Percentiles rank a stretch among this genome's conserved stretches.
These are phyloP conservation scores for Penicillium vulpinum DNA, from an alignment of 2,329 filamentous ascomycete genomes.

Conservation along the genomic window DNA sequence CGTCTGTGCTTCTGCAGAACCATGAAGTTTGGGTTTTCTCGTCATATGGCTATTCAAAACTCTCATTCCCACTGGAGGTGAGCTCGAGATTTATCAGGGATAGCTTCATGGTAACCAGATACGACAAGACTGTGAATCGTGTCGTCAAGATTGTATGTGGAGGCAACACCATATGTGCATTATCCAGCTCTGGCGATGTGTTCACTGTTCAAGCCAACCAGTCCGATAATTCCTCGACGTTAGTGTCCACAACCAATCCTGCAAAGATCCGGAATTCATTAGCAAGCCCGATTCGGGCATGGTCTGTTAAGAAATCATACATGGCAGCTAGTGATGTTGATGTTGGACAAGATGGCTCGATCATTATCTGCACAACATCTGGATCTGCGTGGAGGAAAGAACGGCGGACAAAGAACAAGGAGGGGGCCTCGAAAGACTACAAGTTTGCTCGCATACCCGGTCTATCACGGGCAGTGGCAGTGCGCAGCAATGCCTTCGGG, in stretches of 20 bases:
- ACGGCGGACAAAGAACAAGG: slow-evolving; percentile 77
- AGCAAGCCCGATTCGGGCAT: slow-evolving; percentile 76
- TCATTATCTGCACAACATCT: slow-evolving; percentile 89
- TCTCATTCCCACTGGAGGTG: slow-evolving; percentile 76
- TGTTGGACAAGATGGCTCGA: slow-evolving; percentile 88
- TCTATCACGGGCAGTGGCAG: slow-evolving; percentile 78
- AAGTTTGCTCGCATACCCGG: slow-evolving; percentile 92
- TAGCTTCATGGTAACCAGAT: slow-evolving; percentile 64
- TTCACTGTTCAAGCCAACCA: slow-evolving; percentile 80
- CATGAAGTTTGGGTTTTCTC: slow-evolving; percentile 91
- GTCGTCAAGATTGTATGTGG: slow-evolving; percentile 78
- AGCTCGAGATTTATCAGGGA: slow-evolving; percentile 68
- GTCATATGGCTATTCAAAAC: slow-evolving; percentile 91
- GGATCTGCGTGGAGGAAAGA: slow-evolving; percentile 91
- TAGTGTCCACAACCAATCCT: slow-evolving; percentile 84
- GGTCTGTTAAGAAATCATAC: slow-evolving; percentile 81
- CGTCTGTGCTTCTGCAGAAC: slow-evolving; percentile 79
- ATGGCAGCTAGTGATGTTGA: slow-evolving; percentile 84
- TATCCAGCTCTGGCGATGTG: slow-evolving; percentile 81
- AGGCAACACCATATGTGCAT: slow-evolving; percentile 86
- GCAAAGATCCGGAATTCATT: slow-evolving; percentile 83
- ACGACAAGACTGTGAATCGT: slow-evolving; percentile 64
- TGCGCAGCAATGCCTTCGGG: slow-evolving; percentile 84
- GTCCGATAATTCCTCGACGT: slow-evolving; percentile 59
- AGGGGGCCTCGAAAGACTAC: slow-evolving; percentile 77